Percentiles rank a stretch among this genome's conserved stretches.
phyloP scores from a whole-genome alignment of 73 alveolate species.

The Tetrahymena borealis region DNA sequence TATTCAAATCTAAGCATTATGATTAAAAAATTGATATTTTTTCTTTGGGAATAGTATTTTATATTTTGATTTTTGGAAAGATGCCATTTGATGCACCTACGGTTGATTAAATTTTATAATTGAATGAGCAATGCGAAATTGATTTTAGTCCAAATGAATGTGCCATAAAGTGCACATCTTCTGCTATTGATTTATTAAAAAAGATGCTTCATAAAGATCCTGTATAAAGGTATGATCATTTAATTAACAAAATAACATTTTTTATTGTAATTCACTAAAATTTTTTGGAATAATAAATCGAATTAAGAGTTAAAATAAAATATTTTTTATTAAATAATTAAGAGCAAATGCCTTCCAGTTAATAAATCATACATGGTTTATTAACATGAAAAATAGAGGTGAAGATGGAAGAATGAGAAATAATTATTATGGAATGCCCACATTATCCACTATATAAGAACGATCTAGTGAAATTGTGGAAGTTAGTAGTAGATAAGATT shows the following conservation, averaged over 20 bases:
- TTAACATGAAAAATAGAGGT: neutral
- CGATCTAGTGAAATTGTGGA: neutral
- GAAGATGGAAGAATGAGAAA: neutral
- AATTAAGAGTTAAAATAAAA: too few species aligned
- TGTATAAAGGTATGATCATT: neutral
- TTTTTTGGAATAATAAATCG: too few species aligned
- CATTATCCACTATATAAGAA: neutral
- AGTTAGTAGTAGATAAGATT: neutral
- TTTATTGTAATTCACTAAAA: too few species aligned
- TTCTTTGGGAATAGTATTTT: conserved; percentile 60
- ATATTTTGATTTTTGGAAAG: conserved; percentile 58
- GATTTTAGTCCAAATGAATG: neutral
- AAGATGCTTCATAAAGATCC: neutral
- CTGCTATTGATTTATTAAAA: neutral
- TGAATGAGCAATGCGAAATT: neutral
- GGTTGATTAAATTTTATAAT: neutral
- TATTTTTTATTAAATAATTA: too few species aligned
- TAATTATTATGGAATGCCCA: neutral
- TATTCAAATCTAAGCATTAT: conserved; percentile 52
- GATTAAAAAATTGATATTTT: conserved; percentile 57
- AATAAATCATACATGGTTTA: neutral
- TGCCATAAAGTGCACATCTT: neutral
- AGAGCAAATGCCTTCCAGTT: neutral
- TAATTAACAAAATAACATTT: neutral
- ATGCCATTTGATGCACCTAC: conserved; percentile 45